Conservation (phyloP, 805 yeast genomes). For the Metschnikowia dekortorum region DNA sequence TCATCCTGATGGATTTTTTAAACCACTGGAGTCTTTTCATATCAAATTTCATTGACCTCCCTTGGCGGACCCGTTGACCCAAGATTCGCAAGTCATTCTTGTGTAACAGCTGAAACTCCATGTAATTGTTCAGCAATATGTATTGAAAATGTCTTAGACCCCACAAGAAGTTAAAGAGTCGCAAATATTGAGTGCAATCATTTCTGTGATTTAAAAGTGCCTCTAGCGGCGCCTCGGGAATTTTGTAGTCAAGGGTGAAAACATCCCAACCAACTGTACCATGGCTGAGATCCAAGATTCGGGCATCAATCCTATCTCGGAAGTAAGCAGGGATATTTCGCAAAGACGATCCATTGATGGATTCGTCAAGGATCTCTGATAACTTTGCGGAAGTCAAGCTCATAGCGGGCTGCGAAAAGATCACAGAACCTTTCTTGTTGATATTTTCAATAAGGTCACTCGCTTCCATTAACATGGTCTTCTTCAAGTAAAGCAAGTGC, state of each 20-base stretch:
- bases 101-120: constrained; percentile 24
- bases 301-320: constrained; percentile 67
- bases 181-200: constrained; percentile 51
- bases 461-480: constrained; percentile 62
- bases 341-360: constrained; percentile 54
- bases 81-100: constrained; percentile 23
- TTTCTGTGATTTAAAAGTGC: constrained; percentile 25
- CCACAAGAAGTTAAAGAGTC: constrained; percentile 85
- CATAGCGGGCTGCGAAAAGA: constrained; percentile 60
- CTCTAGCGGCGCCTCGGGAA: constrained; percentile 52
- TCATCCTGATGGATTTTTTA: constrained; percentile 27
- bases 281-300: constrained; percentile 69
- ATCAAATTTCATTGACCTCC: not conserved
- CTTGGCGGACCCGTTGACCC: constrained; percentile 9
- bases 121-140: constrained; percentile 38
- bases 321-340: constrained; percentile 33
- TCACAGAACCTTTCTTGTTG: constrained; percentile 47
- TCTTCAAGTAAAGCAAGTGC: constrained; percentile 61
- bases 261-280: constrained; percentile 86
- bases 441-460: constrained; percentile 80
- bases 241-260: constrained; percentile 75
- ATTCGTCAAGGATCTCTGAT: constrained; percentile 58
- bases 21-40: constrained; percentile 22
- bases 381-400: constrained; percentile 61
- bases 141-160: constrained; percentile 60